phyloP scores from a whole-genome alignment of 805 yeast species.

The Candida stauntonica region DNA sequence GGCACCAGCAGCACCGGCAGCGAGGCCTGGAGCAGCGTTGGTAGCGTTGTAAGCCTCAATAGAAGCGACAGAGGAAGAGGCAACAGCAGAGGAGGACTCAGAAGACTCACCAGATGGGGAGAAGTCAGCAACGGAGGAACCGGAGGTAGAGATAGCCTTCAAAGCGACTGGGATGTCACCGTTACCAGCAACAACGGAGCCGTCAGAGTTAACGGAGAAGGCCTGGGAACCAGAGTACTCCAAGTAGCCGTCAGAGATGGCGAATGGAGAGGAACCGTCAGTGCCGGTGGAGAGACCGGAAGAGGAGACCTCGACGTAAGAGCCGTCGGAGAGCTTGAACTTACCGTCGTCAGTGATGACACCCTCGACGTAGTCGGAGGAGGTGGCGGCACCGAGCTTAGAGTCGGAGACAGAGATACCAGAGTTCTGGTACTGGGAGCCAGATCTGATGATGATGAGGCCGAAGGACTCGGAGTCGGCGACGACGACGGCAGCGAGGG shows the following conservation, averaged over 20 bases:
- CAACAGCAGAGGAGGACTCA: constrained; percentile 7
- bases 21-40: constrained; percentile 8
- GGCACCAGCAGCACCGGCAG: constrained; percentile 21
- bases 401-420: constrained; percentile 19
- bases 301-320: constrained; percentile 26
- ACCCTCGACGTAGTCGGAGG: constrained; percentile 3
- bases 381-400: constrained; percentile 13
- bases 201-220: constrained; percentile 35
- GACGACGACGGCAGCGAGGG: constrained; percentile 25
- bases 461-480: constrained; percentile 38
- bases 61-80: constrained; percentile 7
- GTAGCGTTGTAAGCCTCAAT: constrained; percentile 24
- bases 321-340: constrained; percentile 27
- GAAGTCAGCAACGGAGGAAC: constrained; percentile 24
- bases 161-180: constrained; percentile 14
- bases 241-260: constrained; percentile 35
- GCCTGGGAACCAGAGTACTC: constrained; percentile 29
- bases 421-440: constrained; percentile 30
- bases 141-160: constrained; percentile 14
- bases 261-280: constrained; percentile 35
- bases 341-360: constrained; percentile 30
- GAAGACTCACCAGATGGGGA: constrained; percentile 22
- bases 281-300: constrained; percentile 23
- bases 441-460: constrained; percentile 31
- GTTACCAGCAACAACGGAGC: constrained; percentile 7